Evolutionary conservation across 2,329 filamentous ascomycete species (phyloP).

Genomic region (Xylaria digitata): DNA sequence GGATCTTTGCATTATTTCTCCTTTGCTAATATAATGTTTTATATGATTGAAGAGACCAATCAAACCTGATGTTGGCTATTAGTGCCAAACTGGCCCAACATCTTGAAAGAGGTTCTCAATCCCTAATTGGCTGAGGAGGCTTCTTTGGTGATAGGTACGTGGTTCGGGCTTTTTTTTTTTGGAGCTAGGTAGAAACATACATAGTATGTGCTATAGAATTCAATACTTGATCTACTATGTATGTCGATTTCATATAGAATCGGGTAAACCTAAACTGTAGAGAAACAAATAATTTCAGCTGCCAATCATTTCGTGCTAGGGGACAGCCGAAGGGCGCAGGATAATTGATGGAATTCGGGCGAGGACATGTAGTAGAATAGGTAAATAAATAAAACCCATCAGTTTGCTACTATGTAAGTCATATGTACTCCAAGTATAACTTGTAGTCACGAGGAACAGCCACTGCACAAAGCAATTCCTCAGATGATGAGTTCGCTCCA

Average conservation of each 20-base stretch:
- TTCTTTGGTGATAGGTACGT: slow-evolving; percentile 24
- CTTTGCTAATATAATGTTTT: slow-evolving; percentile 7
- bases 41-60: slow-evolving; percentile 14
- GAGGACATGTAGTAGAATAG: not conserved
- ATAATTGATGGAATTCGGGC: not conserved
- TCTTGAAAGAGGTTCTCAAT: slow-evolving; percentile 14
- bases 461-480: slow-evolving; percentile 33
- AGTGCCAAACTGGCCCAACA: slow-evolving; percentile 13
- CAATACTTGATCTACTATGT: slow-evolving; percentile 8
- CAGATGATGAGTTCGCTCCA: slow-evolving; percentile 40
- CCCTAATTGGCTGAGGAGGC: slow-evolving; percentile 25
- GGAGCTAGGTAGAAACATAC: not conserved
- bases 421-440: slow-evolving; percentile 23
- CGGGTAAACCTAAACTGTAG: not conserved
- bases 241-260: slow-evolving; percentile 4
- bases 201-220: slow-evolving; percentile 10
- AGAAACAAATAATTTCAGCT: slow-evolving; percentile 2
- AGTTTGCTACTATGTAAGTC: not conserved
- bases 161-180: slow-evolving; percentile 14
- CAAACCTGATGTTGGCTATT: slow-evolving; percentile 10
- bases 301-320: no score
- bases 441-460: slow-evolving; percentile 39
- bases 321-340: not conserved
- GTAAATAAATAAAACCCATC: slow-evolving; percentile 9
- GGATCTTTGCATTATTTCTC: not conserved